phyloP scores from a whole-genome alignment of 257 asterid genomes.

The Petunia secreta region DNA sequence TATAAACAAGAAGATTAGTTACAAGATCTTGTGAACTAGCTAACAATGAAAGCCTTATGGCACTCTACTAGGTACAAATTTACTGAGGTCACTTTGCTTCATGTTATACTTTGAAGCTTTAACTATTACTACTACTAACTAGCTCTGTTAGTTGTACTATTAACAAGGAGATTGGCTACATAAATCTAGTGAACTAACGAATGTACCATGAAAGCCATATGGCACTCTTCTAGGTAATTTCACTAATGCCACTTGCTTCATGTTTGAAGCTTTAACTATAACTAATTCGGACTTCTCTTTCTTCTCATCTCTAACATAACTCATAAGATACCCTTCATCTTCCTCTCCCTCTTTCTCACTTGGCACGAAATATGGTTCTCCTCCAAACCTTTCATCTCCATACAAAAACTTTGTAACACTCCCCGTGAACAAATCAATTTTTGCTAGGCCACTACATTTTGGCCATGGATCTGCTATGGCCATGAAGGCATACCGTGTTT shows the following conservation, averaged over 20 bases:
- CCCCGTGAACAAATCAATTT: slow-evolving; percentile 54
- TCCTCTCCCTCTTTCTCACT: slow-evolving; percentile 29
- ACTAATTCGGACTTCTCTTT: slow-evolving; percentile 45
- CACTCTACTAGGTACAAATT: background rate
- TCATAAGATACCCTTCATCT: slow-evolving; percentile 52
- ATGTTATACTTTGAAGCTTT: too few relatives aligned
- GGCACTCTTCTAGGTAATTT: slow-evolving; percentile 64
- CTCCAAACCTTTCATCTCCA: slow-evolving; percentile 49
- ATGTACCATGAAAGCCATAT: slow-evolving; percentile 75
- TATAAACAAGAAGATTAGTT: too few relatives aligned
- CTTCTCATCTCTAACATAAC: slow-evolving; percentile 57
- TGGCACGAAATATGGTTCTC: slow-evolving; percentile 55
- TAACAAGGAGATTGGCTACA: slow-evolving; percentile 33
- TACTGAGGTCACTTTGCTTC: background rate
- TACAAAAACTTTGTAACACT: slow-evolving; percentile 42
- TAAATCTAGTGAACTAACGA: slow-evolving; percentile 51
- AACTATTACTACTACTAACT: background rate
- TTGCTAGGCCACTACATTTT: slow-evolving; percentile 60
- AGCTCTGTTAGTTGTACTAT: background rate
- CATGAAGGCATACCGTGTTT: slow-evolving; percentile 46
- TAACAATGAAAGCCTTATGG: background rate
- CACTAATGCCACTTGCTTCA: slow-evolving; percentile 50
- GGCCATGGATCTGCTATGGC: slow-evolving; percentile 80
- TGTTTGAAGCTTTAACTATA: slow-evolving; percentile 51
- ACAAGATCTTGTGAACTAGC: too few relatives aligned